A percentile compares a stretch with the other conserved stretches of the same genome.
Evolutionary conservation across 2,329 filamentous ascomycete genomes (phyloP).

Genomic region (Arthrobotrys entomopaga): DNA sequence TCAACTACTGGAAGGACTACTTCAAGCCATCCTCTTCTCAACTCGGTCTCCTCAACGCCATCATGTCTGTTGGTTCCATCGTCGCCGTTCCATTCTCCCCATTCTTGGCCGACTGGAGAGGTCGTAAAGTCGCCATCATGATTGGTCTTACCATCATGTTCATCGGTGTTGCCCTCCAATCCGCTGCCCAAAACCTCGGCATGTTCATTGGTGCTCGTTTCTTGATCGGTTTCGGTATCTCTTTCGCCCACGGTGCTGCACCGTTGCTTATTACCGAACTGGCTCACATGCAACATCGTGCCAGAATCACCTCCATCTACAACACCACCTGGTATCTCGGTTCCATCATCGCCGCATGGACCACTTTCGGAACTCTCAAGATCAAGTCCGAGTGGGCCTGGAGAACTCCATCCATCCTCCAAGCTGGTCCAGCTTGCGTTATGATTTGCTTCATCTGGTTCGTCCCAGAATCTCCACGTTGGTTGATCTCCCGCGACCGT

Average conservation of each 20-base stretch:
- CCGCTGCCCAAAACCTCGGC: constrained; percentile 62
- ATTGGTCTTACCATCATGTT: constrained; percentile 65
- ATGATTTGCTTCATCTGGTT: constrained; percentile 62
- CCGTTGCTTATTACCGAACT: constrained; percentile 64
- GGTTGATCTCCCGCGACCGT: constrained; percentile 61
- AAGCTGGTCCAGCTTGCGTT: constrained; percentile 66
- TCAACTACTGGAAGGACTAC: constrained; percentile 64
- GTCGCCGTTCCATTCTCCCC: constrained; percentile 65
- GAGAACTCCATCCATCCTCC: constrained; percentile 66
- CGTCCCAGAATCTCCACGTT: constrained; percentile 62
- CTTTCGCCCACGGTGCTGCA: constrained; percentile 62
- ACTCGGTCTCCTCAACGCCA: constrained; percentile 65
- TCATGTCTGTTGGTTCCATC: constrained; percentile 66
- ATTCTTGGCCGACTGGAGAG: constrained; percentile 65
- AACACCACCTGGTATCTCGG: constrained; percentile 65
- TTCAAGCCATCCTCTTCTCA: constrained; percentile 57
- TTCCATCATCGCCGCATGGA: constrained; percentile 65
- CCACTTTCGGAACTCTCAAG: constrained; percentile 64
- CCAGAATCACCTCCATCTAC: constrained; percentile 65
- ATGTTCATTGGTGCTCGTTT: constrained; percentile 65
- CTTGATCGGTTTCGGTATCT: constrained; percentile 62
- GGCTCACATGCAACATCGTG: constrained; percentile 66
- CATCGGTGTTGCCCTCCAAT: constrained; percentile 64
- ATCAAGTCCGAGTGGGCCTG: constrained; percentile 65
- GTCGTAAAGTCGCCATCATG: constrained; percentile 65